Evolutionary conservation across 2,329 filamentous ascomycete genomes (phyloP).

Genomic region (Daldinia sp.): DNA sequence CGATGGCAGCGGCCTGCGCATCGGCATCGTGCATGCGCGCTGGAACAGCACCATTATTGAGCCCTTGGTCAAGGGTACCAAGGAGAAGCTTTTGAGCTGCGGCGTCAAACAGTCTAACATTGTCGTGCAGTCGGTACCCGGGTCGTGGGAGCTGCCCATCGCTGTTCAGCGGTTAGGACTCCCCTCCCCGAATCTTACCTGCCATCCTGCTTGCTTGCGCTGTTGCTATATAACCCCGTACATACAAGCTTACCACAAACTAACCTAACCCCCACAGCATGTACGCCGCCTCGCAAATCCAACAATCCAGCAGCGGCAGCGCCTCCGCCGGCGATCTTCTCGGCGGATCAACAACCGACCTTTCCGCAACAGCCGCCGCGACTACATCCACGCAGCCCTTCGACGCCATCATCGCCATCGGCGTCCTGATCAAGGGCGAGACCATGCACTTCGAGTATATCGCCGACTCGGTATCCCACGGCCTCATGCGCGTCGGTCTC

Average conservation of each 20-base stretch:
- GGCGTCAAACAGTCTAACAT: slow-evolving; percentile 92
- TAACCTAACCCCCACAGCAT: slow-evolving; percentile 60
- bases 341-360: slow-evolving; percentile 72
- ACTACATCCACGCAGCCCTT: slow-evolving; percentile 67
- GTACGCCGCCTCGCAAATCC: slow-evolving; percentile 86
- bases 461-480: slow-evolving; percentile 86
- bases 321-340: slow-evolving; percentile 79
- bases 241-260: neutral
- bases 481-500: slow-evolving; percentile 92
- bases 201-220: neutral
- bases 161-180: slow-evolving; percentile 79
- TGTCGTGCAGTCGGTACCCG: slow-evolving; percentile 86
- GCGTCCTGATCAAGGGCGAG: slow-evolving; percentile 96
- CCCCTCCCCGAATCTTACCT: neutral
- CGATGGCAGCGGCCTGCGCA: slow-evolving; percentile 78
- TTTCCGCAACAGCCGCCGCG: slow-evolving; percentile 56
- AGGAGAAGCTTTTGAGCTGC: slow-evolving; percentile 76
- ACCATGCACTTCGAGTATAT: slow-evolving; percentile 99
- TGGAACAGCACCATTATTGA: slow-evolving; percentile 94
- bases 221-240: neutral
- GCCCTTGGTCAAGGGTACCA: slow-evolving; percentile 81
- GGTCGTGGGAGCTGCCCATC: slow-evolving; percentile 93
- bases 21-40: slow-evolving; percentile 94
- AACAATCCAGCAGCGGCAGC: slow-evolving; percentile 72
- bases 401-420: slow-evolving; percentile 93